These are phyloP conservation scores for Trichoderma sp. DNA, from an alignment of 2,329 filamentous ascomycete genomes.

Conservation along the genomic window DNA sequence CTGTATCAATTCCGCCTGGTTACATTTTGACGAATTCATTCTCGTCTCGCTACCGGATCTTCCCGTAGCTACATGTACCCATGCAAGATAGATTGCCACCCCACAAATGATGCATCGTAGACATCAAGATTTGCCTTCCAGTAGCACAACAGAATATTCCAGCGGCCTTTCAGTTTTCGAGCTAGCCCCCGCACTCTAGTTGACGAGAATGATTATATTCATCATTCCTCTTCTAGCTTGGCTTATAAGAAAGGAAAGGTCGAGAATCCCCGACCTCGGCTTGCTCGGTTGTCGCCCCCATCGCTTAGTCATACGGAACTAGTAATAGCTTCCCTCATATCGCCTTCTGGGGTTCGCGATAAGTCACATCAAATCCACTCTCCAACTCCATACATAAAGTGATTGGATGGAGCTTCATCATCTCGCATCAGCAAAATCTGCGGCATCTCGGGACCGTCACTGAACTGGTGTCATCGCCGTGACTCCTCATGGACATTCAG, in stretches of 20 bases:
- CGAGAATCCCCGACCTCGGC: slow-evolving; percentile 10
- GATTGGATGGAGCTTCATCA: slow-evolving; percentile 1
- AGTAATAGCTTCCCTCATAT: not conserved
- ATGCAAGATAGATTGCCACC: not conserved
- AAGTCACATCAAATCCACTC: not conserved
- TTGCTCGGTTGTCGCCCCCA: not conserved
- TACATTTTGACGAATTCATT: not conserved
- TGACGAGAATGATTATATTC: not conserved
- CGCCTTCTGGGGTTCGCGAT: not conserved
- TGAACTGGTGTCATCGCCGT: slow-evolving; percentile 8
- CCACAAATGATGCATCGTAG: not conserved
- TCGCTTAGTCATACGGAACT: slow-evolving; percentile 8
- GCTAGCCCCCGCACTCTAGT: not conserved
- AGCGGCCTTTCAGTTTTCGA: not conserved
- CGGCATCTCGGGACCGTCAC: slow-evolving; percentile 8
- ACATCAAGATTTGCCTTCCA: not conserved
- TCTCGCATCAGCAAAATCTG: not conserved
- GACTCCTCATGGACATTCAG: slow-evolving; percentile 12
- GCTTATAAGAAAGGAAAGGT: not conserved
- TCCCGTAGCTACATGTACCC: not conserved
- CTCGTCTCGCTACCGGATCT: not conserved
- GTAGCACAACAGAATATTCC: not conserved
- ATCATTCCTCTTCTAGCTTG: not conserved
- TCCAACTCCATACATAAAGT: not conserved
- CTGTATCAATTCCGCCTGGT: not conserved